Evolutionary conservation across 2,329 filamentous ascomycete species (phyloP).

Genomic region (Cladophialophora psammophila): DNA sequence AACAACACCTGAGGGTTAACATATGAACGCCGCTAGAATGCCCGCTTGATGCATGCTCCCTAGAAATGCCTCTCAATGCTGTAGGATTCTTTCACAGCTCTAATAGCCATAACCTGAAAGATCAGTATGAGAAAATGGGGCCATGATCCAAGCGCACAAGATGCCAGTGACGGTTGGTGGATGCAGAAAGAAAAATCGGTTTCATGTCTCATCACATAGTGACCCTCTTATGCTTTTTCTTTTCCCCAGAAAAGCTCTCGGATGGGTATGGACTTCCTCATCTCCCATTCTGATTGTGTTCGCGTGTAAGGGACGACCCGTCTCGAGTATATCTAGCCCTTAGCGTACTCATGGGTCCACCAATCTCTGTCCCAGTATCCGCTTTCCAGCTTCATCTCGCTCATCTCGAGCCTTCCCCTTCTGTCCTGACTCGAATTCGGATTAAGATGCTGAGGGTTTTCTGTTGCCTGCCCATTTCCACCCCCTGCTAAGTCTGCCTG

Average conservation of each 20-base stretch:
- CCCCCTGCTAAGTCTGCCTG: constrained; percentile 9
- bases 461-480: constrained; percentile 10
- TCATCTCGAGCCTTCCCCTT: constrained; percentile 32
- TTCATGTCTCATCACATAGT: constrained; percentile 29
- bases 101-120: constrained; percentile 4
- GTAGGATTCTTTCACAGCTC: not conserved
- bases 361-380: constrained; percentile 42
- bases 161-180: constrained; percentile 8
- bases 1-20: not conserved
- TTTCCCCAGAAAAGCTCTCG: too few species aligned
- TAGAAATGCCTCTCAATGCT: not conserved
- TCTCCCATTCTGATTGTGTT: not conserved
- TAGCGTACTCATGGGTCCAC: constrained; percentile 34
- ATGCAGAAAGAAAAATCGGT: constrained; percentile 10
- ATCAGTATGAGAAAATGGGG: constrained; percentile 1
- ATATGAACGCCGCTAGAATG: not conserved
- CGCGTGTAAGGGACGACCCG: not conserved
- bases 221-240: not conserved
- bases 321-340: constrained; percentile 5
- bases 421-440: constrained; percentile 22
- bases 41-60: not conserved
- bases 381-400: constrained; percentile 30
- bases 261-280: not conserved
- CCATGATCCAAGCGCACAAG: constrained; percentile 14
- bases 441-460: constrained; percentile 8